Conservation (phyloP, 2,329 filamentous ascomycete genomes). For the Colletotrichum sansevieriae region DNA sequence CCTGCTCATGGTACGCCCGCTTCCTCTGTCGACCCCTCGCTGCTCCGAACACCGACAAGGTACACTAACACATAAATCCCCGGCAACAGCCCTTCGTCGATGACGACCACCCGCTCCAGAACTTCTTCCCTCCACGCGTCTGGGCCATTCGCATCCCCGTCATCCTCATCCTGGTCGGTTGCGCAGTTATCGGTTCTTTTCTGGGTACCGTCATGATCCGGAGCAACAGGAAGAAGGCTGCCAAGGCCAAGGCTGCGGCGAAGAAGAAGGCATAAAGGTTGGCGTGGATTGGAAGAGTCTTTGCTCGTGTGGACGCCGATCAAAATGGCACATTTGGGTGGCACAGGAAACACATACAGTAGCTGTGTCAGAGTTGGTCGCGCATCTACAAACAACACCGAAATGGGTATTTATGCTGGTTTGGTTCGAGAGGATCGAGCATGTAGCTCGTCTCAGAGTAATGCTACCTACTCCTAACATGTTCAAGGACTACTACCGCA, state of each 20-base stretch:
- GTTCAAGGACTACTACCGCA: conserved; percentile 34
- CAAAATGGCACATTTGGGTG: too few species aligned
- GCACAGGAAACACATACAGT: background rate
- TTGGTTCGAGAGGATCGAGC: conserved; percentile 34
- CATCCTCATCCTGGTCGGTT: conserved; percentile 92
- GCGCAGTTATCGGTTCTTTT: conserved; percentile 95
- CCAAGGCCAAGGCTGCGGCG: conserved; percentile 85
- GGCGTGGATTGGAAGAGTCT: background rate
- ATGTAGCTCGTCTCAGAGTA: conserved; percentile 21
- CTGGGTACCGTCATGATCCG: conserved; percentile 98
- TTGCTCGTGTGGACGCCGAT: background rate
- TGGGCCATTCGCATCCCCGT: conserved; percentile 99
- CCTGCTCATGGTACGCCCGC: conserved; percentile 84
- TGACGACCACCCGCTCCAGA: conserved; percentile 90
- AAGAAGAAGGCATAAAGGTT: conserved; percentile 84
- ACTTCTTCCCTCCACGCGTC: conserved; percentile 94
- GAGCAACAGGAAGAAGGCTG: conserved; percentile 97
- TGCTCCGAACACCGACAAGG: conserved; percentile 7
- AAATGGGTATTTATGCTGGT: conserved; percentile 40
- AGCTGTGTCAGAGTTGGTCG: background rate
- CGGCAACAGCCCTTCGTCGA: conserved; percentile 90
- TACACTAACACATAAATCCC: conserved; percentile 29
- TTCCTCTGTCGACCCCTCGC: conserved; percentile 15
- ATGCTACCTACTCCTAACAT: conserved; percentile 24
- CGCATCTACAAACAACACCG: background rate